Evolutionary conservation across 2,329 filamentous ascomycete genomes (phyloP), one percentile per base, ranked within the genome.

Genomic region (Paraphaeosphaeria minitans): DNA sequence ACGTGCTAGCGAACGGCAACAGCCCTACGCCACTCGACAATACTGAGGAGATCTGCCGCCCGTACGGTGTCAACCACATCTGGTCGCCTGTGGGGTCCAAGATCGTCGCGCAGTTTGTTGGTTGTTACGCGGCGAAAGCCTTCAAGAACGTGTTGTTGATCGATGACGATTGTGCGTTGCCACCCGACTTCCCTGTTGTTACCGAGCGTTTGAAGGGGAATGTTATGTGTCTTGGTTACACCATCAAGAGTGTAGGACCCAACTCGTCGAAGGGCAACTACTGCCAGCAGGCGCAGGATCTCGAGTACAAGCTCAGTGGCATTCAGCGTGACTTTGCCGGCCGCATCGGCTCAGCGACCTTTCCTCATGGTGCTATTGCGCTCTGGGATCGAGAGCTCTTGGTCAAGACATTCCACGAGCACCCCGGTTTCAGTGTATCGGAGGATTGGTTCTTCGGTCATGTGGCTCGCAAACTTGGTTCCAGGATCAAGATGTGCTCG

Each of bases 381-480:
- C 72, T 84, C 1, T 84, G 81, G 78, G 65, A 83, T 55, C 74
- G 78, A 1, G 67, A 79, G n/a, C 79, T 82, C 41, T 69, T 83
- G 9, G 75, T 80, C 51, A 67, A 77, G 33, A 79, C 78, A 1
- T 82, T 83, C 64, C 70, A 80, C 55, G 74, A 80, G 33, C 82
- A 84, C 59, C 81, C 82, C 0, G 82, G 82, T 0, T 84, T 82
- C 64, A 79, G 74, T 1, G 78, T 83, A 9, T 81, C 78, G 0
- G 81, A 84, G 52, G 81, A 84, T 64, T 84, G 82, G 82, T 84
- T 82, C 69, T 81, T 84, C 41, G 82, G 82, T 0, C 79, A 83
- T 65, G 78, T 79, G 6, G 78, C 79, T 41, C 75, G 81, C 14
- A 68, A 77, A 27, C 69, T 80, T 16, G 80, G 82, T 7, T 79